These are phyloP conservation scores for Parastagonospora avenae DNA, from an alignment of 2,329 filamentous ascomycete species.

Conservation along the genomic window DNA sequence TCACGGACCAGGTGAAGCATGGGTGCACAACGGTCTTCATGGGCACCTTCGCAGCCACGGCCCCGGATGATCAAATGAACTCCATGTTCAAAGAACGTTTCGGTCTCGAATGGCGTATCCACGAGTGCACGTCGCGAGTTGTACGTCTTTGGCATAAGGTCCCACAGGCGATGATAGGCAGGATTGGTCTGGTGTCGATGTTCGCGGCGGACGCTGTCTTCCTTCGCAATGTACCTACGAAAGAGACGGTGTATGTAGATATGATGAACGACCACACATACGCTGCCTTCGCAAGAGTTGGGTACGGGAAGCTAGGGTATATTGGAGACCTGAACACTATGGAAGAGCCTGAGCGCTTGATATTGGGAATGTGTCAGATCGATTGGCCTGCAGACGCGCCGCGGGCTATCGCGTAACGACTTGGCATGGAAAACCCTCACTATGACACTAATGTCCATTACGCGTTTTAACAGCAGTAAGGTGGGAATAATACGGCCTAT, in stretches of 20 bases:
- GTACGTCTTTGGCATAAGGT: slow-evolving; percentile 6
- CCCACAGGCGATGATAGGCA: slow-evolving; percentile 20
- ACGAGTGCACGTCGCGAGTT: slow-evolving; percentile 9
- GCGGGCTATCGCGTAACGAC: not conserved
- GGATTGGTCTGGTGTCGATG: slow-evolving; percentile 11
- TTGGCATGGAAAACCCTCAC: not conserved
- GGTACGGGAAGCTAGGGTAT: slow-evolving; percentile 30
- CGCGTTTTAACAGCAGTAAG: not conserved
- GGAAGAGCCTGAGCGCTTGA: slow-evolving; percentile 26
- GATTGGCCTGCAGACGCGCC: slow-evolving; percentile 23
- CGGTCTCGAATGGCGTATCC: slow-evolving; percentile 20
- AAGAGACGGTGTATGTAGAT: slow-evolving; percentile 18
- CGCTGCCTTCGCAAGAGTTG: slow-evolving; percentile 27
- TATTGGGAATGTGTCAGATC: slow-evolving; percentile 35
- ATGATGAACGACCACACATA: slow-evolving; percentile 7
- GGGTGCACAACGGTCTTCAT: slow-evolving; percentile 29
- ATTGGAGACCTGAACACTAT: slow-evolving; percentile 31
- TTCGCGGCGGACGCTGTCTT: slow-evolving; percentile 22
- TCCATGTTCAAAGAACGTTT: slow-evolving; percentile 24
- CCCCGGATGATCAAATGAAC: slow-evolving; percentile 13
- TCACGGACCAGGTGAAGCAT: slow-evolving; percentile 22
- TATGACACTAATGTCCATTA: not conserved
- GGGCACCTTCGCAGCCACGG: slow-evolving; percentile 25
- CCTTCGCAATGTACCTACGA: slow-evolving; percentile 16
- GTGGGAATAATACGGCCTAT: slow-evolving; percentile 6